Conservation (phyloP, 2,329 filamentous ascomycete species). For the Laburnicola sp. region DNA sequence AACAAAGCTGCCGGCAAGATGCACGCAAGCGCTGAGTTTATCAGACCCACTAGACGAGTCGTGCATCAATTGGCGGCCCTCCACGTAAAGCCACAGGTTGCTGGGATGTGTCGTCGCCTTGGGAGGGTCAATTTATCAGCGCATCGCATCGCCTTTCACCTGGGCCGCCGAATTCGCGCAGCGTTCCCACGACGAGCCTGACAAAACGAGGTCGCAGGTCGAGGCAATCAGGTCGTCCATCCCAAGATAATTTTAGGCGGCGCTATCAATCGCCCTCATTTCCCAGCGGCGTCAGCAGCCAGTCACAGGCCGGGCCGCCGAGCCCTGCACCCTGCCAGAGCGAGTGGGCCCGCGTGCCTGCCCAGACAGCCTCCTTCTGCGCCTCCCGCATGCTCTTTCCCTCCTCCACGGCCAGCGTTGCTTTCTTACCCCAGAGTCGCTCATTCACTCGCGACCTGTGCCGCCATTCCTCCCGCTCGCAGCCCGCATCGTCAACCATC, state of each 20-base stretch:
- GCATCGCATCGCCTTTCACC: too few relatives aligned
- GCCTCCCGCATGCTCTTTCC: conserved; percentile 33
- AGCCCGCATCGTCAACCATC: conserved; percentile 23
- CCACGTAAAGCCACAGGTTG: not conserved
- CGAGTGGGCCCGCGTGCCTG: conserved; percentile 6
- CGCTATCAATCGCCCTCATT: conserved; percentile 24
- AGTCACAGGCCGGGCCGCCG: conserved; percentile 22
- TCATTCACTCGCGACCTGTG: conserved; percentile 36
- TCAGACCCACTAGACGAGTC: conserved; percentile 4
- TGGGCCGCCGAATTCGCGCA: too few relatives aligned
- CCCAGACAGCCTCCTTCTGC: conserved; percentile 17
- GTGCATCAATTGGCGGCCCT: not conserved
- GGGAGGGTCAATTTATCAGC: too few relatives aligned
- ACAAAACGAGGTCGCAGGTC: conserved; percentile 10
- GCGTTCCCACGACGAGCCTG: not conserved
- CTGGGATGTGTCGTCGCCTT: too few relatives aligned
- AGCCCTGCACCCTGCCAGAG: conserved; percentile 21
- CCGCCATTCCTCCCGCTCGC: conserved; percentile 30
- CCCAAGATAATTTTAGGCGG: conserved; percentile 32
- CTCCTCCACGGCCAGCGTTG: conserved; percentile 34
- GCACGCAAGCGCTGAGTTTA: conserved; percentile 11
- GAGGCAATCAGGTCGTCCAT: not conserved
- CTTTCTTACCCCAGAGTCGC: conserved; percentile 43
- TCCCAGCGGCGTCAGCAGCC: conserved; percentile 26
- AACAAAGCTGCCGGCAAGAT: conserved; percentile 9